Evolutionary conservation across 257 asterid genomes (phyloP), one percentile per base, ranked within the genome.

Genomic region (Lycium barbarum): DNA sequence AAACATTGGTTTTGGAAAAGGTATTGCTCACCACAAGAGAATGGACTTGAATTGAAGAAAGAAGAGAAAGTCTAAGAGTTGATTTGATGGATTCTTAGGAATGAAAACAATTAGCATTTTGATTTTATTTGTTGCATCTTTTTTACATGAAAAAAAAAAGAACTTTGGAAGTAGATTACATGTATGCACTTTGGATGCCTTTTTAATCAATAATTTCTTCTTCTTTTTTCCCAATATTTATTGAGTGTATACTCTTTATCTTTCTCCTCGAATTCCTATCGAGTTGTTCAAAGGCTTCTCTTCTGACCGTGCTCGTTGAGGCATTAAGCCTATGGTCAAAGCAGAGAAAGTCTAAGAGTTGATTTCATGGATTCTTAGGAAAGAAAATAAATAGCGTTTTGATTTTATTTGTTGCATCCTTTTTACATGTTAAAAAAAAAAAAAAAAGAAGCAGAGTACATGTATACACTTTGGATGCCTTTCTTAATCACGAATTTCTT

Each of bases 1-100:
- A 88, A 78, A 18, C 98, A 95, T 79, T 93, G 98, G 94, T 90
- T 88, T 66, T 95, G 99, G 99, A 95, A 93, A 88, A 90, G 92
- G 49, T 94, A 86, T 72, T 88, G 88, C 65, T 68, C 36, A 8
- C 88, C 91, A 6, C 89, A 86, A 61, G 87, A 79, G 35, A 55
- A 71, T 9, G 85, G 66, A 49, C 9, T 4, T 5, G 86, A 74
- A n/a, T 35, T 73, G 36, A 84, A 74, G 61, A 49, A 74, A 2
- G 81, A 1, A 7, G 43, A 20, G 57, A 51, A 74, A 74, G 61
- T 74, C 15, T 74, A 70, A 14, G 11, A 14, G 12, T 66, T 40
- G n/a, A 0, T 36, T 35, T 13, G 0, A 22, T 63, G 7, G 40
- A 63, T 63, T 22, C 6, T 62, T 62, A 62, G 70, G 70, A 33